phyloP scores from a whole-genome alignment of 2,329 filamentous ascomycete genomes.

The Alternaria sp. region DNA sequence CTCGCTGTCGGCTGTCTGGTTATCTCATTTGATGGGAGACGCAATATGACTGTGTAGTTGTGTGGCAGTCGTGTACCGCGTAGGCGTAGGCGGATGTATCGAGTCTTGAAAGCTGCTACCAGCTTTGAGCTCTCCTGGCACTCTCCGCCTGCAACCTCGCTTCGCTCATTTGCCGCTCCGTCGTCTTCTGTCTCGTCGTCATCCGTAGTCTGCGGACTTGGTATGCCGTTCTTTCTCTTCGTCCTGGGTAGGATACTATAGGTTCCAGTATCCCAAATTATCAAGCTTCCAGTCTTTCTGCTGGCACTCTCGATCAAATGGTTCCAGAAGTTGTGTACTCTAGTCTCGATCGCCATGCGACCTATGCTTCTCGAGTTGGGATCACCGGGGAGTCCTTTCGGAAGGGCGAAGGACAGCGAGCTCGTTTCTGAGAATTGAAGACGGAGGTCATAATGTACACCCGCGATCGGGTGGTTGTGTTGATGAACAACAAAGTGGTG shows the following conservation, averaged over 20 bases:
- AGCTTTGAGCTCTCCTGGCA: slow-evolving; percentile 46
- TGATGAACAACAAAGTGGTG: slow-evolving; percentile 71
- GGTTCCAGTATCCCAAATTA: slow-evolving; percentile 56
- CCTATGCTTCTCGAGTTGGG: slow-evolving; percentile 48
- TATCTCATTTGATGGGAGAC: slow-evolving; percentile 29
- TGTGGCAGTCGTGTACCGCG: slow-evolving; percentile 48
- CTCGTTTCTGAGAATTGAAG: slow-evolving; percentile 73
- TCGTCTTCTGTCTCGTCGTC: not conserved
- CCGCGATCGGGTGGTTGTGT: slow-evolving; percentile 74
- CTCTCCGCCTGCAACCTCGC: not conserved
- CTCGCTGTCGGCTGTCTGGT: not conserved
- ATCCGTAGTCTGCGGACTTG: slow-evolving; percentile 2
- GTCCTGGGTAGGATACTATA: slow-evolving; percentile 47
- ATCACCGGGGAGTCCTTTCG: slow-evolving; percentile 54
- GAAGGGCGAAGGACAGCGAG: slow-evolving; percentile 63
- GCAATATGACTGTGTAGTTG: slow-evolving; percentile 50
- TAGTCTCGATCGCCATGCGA: slow-evolving; percentile 54
- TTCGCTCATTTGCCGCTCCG: not conserved
- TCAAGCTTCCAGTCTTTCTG: slow-evolving; percentile 51
- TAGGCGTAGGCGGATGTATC: slow-evolving; percentile 51
- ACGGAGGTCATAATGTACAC: slow-evolving; percentile 72
- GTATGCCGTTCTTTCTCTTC: slow-evolving; percentile 13
- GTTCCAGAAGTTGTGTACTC: slow-evolving; percentile 55
- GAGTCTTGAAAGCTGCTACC: slow-evolving; percentile 45
- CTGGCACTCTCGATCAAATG: slow-evolving; percentile 54